Evolutionary conservation across 176 grass and related monocot species (phyloP).

Genomic region (Aegilops tauschii): DNA sequence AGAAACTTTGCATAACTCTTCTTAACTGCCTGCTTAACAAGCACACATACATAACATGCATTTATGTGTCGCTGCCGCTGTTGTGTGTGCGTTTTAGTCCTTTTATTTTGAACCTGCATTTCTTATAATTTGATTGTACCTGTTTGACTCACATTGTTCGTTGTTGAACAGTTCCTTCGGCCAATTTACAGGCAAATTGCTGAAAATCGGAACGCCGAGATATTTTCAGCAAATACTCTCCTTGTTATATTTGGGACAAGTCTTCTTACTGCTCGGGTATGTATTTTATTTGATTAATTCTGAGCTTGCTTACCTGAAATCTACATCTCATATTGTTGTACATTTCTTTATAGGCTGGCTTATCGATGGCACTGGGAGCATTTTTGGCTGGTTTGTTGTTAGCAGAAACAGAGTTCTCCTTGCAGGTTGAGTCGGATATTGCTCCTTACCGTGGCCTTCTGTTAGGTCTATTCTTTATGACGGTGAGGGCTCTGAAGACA

Average conservation of each 20-base stretch:
- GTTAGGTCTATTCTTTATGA: slow-evolving; percentile 99
- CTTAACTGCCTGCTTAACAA: neutral
- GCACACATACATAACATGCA: neutral
- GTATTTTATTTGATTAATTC: slow-evolving; percentile 25
- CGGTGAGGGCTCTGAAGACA: slow-evolving; percentile 52
- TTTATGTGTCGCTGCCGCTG: neutral
- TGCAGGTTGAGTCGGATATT: slow-evolving; percentile 99
- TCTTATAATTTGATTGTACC: slow-evolving; percentile 8
- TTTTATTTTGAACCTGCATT: slow-evolving; percentile 28
- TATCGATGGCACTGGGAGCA: slow-evolving; percentile 97
- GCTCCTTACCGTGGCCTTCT: slow-evolving; percentile 98
- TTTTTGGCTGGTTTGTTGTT: slow-evolving; percentile 98
- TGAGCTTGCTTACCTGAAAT: slow-evolving; percentile 15
- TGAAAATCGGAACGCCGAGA: slow-evolving; percentile 97
- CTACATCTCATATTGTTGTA: slow-evolving; percentile 29
- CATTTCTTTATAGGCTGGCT: slow-evolving; percentile 66
- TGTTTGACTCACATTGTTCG: slow-evolving; percentile 22
- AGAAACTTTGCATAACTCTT: neutral
- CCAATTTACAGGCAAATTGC: slow-evolving; percentile 99
- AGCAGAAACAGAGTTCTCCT: slow-evolving; percentile 99
- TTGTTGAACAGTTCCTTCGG: slow-evolving; percentile 70
- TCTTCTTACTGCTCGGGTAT: slow-evolving; percentile 96
- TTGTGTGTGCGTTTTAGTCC: neutral
- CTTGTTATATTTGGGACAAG: slow-evolving; percentile 99
- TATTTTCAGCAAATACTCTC: slow-evolving; percentile 99